These are phyloP conservation scores for Jamesozyma piceae DNA, from an alignment of 805 yeast genomes.

Conservation along the genomic window DNA sequence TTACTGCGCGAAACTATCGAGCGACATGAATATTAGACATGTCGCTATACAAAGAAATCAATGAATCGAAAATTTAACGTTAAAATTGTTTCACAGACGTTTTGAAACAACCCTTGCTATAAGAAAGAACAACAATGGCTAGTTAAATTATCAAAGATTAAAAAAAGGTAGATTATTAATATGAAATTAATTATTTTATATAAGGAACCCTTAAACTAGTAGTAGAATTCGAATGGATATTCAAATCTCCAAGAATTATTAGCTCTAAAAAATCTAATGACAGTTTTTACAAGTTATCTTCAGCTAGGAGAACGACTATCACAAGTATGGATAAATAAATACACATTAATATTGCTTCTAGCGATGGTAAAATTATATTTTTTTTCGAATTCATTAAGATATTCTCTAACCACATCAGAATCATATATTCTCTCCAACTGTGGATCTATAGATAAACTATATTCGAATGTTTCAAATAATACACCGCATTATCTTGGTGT, in stretches of 20 bases:
- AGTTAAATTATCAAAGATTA: no score
- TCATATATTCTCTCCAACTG: conserved; percentile 38
- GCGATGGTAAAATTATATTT: conserved; percentile 51
- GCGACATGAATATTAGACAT: no score
- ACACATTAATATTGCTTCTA: conserved; percentile 46
- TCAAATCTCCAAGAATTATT: no score
- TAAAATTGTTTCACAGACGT: no score
- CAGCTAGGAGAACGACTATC: conserved; percentile 45
- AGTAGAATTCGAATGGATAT: no score
- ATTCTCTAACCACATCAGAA: conserved; percentile 36
- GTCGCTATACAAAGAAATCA: no score
- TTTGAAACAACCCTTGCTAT: no score
- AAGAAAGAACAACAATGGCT: no score
- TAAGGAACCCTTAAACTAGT: no score
- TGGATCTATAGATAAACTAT: conserved; percentile 34
- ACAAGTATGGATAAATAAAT: conserved; percentile 60
- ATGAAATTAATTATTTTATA: no score
- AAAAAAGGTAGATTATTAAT: no score
- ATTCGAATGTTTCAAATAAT: conserved; percentile 30
- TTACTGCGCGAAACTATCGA: not conserved
- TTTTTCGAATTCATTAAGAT: conserved; percentile 40
- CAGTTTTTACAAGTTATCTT: conserved; percentile 30
- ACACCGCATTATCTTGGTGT: conserved; percentile 50
- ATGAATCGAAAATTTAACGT: no score
- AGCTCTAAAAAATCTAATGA: conserved; percentile 4